phyloP scores from a whole-genome alignment of 2,329 filamentous ascomycete species.

The Cordyceps farinosa region DNA sequence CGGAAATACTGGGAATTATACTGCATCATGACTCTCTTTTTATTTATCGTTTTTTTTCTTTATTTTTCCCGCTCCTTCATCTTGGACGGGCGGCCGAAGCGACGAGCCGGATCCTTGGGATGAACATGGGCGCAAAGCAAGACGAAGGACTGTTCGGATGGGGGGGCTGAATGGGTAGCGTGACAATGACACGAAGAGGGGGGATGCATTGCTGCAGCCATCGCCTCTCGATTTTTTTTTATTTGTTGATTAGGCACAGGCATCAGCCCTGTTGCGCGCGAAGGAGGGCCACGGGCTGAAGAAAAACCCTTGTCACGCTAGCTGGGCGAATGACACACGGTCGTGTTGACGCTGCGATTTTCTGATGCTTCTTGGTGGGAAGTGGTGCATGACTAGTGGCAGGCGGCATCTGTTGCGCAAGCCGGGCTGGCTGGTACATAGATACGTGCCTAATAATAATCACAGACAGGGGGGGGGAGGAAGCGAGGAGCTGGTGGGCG shows the following conservation, averaged over 20 bases:
- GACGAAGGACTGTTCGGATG: no score
- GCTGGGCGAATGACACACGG: conserved; percentile 1
- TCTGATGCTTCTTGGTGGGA: no score
- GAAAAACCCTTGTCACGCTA: not conserved
- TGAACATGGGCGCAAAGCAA: no score
- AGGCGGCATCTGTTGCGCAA: no score
- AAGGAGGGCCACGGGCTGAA: not conserved
- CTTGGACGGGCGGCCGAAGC: not conserved
- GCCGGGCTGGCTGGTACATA: no score
- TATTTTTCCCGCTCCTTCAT: not conserved
- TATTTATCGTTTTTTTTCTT: not conserved
- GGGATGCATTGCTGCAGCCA: no score
- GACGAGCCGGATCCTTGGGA: not conserved
- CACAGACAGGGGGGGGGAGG: no score
- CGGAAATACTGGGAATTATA: not conserved
- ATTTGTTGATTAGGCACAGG: not conserved
- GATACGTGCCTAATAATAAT: no score
- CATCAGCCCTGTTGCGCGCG: not conserved
- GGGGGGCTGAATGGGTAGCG: not conserved
- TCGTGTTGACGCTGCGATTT: no score
- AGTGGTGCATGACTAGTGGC: no score
- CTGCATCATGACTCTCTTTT: not conserved
- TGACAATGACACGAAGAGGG: not conserved
- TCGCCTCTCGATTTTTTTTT: no score
- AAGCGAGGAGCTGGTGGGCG: no score